Conservation (phyloP, 2,329 filamentous ascomycete genomes). For the Periconia digitata region DNA sequence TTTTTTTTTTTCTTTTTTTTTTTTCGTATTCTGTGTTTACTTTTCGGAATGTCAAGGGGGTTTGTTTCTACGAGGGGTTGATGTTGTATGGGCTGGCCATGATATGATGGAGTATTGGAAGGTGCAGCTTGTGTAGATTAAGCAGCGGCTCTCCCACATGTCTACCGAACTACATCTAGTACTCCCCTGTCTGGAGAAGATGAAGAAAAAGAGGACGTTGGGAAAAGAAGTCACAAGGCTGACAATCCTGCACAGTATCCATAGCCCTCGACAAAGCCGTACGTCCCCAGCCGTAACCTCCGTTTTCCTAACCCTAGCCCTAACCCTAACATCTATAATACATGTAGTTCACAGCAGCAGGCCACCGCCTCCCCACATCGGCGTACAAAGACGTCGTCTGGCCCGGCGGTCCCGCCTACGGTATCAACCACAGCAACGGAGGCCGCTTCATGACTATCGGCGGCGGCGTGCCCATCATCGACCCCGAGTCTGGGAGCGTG, state of each 20-base stretch:
- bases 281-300: background rate
- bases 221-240: background rate
- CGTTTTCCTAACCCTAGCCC: background rate
- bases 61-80: too few relatives aligned
- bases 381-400: constrained; percentile 57
- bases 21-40: background rate
- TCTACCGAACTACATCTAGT: too few relatives aligned
- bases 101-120: too few relatives aligned
- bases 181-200: too few relatives aligned
- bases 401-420: constrained; percentile 56
- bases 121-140: too few relatives aligned
- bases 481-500: constrained; percentile 51
- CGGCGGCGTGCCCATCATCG: constrained; percentile 55
- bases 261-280: background rate
- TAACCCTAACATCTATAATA: constrained; percentile 60
- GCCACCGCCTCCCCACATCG: constrained; percentile 55
- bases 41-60: background rate
- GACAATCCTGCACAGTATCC: background rate
- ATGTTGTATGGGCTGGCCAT: too few relatives aligned
- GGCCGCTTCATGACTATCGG: constrained; percentile 58
- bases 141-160: too few relatives aligned
- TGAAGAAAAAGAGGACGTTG: background rate
- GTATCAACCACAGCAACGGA: constrained; percentile 55
- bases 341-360: constrained; percentile 58
- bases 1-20: background rate